Conservation (phyloP, 2,329 filamentous ascomycete genomes). For the Thermoascus crustaceus region DNA sequence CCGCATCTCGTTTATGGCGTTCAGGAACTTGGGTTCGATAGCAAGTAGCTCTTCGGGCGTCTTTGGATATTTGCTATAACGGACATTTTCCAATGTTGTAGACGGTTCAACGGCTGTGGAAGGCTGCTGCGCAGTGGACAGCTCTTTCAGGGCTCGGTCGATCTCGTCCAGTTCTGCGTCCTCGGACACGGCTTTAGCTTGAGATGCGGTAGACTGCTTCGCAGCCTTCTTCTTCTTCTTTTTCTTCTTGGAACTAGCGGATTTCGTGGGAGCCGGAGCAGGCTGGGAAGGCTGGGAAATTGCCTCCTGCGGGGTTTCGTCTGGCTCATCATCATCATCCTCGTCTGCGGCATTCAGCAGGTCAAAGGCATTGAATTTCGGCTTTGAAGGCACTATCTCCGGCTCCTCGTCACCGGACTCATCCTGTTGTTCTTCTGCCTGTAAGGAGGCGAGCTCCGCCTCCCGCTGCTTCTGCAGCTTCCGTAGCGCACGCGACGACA, state of each 20-base stretch:
- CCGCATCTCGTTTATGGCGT: constrained; percentile 86
- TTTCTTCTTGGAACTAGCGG: constrained; percentile 45
- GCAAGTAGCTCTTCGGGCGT: constrained; percentile 47
- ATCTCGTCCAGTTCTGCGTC: constrained; percentile 52
- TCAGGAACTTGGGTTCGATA: constrained; percentile 65
- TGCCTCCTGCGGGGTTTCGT: constrained; percentile 13
- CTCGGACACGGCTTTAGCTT: constrained; percentile 13
- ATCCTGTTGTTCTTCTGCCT: constrained; percentile 29
- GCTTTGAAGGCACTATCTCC: constrained; percentile 23
- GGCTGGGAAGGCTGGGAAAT: constrained; percentile 12
- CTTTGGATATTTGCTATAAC: constrained; percentile 26
- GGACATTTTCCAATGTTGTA: constrained; percentile 27
- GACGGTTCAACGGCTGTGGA: constrained; percentile 12
- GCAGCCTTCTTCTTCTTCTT: constrained; percentile 50
- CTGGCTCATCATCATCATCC: constrained; percentile 29
- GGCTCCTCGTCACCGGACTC: constrained; percentile 35
- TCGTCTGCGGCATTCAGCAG: constrained; percentile 42
- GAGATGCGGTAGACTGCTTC: constrained; percentile 18
- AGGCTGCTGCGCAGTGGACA: constrained; percentile 40
- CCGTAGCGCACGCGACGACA: constrained; percentile 60
- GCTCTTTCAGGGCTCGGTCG: constrained; percentile 53
- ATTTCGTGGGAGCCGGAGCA: constrained; percentile 13
- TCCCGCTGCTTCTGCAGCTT: constrained; percentile 55
- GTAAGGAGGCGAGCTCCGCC: constrained; percentile 37
- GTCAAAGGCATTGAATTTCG: constrained; percentile 47